Conservation (phyloP, 805 yeast species). For the Cyberlindnera mycetangii region DNA sequence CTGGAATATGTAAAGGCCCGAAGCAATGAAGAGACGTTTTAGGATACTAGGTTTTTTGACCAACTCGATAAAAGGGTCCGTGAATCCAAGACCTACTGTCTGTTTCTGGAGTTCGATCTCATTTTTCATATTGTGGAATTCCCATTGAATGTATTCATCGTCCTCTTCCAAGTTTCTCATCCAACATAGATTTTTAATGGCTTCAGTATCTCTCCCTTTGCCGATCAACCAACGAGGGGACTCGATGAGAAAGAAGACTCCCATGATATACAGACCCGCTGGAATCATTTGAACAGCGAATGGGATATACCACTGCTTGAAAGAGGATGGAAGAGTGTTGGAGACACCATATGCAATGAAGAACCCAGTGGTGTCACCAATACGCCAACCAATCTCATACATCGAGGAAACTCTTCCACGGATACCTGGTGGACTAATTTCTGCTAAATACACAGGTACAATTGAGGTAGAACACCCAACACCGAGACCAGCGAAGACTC, state of each 20-base stretch:
- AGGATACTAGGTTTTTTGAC: slow-evolving; percentile 31
- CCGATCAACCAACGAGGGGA: slow-evolving; percentile 44
- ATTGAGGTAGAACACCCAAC: slow-evolving; percentile 50
- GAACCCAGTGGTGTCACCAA: slow-evolving; percentile 13
- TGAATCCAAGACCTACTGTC: slow-evolving; percentile 35
- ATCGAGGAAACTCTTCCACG: slow-evolving; percentile 36
- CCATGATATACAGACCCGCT: slow-evolving; percentile 38
- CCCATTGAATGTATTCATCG: slow-evolving; percentile 40
- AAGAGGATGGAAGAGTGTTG: slow-evolving; percentile 2
- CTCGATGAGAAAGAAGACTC: slow-evolving; percentile 40
- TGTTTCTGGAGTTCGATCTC: slow-evolving; percentile 27
- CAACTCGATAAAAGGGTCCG: slow-evolving; percentile 38
- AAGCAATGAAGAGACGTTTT: slow-evolving; percentile 36
- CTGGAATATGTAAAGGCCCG: slow-evolving; percentile 41
- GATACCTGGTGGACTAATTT: slow-evolving; percentile 42
- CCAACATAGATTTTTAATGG: slow-evolving; percentile 34
- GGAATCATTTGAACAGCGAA: slow-evolving; percentile 47
- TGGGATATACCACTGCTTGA: slow-evolving; percentile 46
- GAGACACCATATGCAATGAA: slow-evolving; percentile 12
- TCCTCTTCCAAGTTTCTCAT: slow-evolving; percentile 38
- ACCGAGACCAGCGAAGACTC: slow-evolving; percentile 45
- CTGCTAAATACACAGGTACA: slow-evolving; percentile 47
- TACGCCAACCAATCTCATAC: slow-evolving; percentile 12
- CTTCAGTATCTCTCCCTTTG: slow-evolving; percentile 35
- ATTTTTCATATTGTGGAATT: slow-evolving; percentile 31